Evolutionary conservation across 164 flowering plant species (phyloP).

Genomic region (Umbellularia californica): DNA sequence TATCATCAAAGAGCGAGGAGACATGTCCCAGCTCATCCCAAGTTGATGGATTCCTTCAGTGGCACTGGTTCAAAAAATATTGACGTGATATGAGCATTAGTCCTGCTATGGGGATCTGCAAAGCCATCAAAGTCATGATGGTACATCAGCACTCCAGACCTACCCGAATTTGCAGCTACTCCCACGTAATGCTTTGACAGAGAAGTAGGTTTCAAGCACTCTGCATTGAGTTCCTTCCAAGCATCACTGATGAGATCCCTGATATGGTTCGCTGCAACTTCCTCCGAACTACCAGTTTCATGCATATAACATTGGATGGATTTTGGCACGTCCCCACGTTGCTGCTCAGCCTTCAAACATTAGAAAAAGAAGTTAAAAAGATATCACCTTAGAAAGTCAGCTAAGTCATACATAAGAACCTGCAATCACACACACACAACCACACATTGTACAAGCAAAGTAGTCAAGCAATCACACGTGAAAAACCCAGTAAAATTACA

Average conservation of each 20-base stretch:
- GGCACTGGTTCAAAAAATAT: conserved; percentile 11
- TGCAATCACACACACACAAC: too few relatives aligned
- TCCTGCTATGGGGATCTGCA: neutral
- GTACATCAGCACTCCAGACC: conserved; percentile 10
- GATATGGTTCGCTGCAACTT: conserved; percentile 16
- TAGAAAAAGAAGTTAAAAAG: neutral
- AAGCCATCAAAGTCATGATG: conserved; percentile 21
- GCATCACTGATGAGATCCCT: conserved; percentile 5
- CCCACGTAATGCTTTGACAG: neutral
- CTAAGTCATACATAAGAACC: neutral
- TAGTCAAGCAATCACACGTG: too few relatives aligned
- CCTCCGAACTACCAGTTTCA: conserved; percentile 19
- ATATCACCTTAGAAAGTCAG: neutral
- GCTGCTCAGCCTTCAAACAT: conserved; percentile 14
- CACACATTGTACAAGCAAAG: too few relatives aligned
- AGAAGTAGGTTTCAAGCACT: neutral
- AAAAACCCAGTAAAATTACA: too few relatives aligned
- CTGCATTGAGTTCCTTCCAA: conserved; percentile 18
- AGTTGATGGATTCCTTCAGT: neutral
- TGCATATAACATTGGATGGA: conserved; percentile 24
- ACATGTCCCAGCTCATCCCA: too few relatives aligned
- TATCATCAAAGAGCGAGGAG: too few relatives aligned
- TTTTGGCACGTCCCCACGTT: conserved; percentile 17
- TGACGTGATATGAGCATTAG: neutral
- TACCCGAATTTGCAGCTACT: neutral